These are phyloP conservation scores for Arxiozyma telluris DNA, from an alignment of 1,139 yeast genomes.

Conservation along the genomic window DNA sequence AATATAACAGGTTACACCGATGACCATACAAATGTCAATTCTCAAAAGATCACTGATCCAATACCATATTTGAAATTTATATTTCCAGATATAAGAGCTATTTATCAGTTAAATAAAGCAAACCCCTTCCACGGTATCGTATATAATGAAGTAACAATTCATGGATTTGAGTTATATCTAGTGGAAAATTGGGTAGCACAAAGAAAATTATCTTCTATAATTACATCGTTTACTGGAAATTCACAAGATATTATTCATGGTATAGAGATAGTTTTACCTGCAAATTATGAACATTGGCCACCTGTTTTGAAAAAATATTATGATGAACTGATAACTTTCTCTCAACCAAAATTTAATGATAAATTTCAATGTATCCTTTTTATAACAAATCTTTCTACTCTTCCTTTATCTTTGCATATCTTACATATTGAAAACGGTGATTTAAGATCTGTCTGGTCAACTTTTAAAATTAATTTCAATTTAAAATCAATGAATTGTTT, in stretches of 20 bases:
- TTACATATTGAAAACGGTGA: constrained; percentile 65
- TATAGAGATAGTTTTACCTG: constrained; percentile 51
- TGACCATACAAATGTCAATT: not conserved
- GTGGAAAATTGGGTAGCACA: constrained; percentile 92
- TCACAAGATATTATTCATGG: constrained; percentile 53
- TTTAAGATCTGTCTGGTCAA: constrained; percentile 41
- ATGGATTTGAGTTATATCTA: constrained; percentile 79
- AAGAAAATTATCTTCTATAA: constrained; percentile 56
- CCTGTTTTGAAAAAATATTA: constrained; percentile 49
- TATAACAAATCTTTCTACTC: constrained; percentile 69
- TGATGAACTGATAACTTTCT: constrained; percentile 51
- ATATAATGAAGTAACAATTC: constrained; percentile 37
- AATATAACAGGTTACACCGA: constrained; percentile 1
- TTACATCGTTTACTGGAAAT: constrained; percentile 82
- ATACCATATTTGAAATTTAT: constrained; percentile 23
- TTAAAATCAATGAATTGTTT: constrained; percentile 72
- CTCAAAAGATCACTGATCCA: not conserved
- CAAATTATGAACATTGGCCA: constrained; percentile 51
- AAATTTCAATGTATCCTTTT: constrained; percentile 52
- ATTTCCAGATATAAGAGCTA: constrained; percentile 47
- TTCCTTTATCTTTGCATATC: constrained; percentile 68
- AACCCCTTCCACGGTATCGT: constrained; percentile 33
- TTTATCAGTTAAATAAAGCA: constrained; percentile 39
- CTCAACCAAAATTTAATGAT: constrained; percentile 39
- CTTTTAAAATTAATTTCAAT: constrained; percentile 65